These are phyloP conservation scores for Saururus chinensis DNA, from an alignment of 164 flowering plant species.

Conservation along the genomic window DNA sequence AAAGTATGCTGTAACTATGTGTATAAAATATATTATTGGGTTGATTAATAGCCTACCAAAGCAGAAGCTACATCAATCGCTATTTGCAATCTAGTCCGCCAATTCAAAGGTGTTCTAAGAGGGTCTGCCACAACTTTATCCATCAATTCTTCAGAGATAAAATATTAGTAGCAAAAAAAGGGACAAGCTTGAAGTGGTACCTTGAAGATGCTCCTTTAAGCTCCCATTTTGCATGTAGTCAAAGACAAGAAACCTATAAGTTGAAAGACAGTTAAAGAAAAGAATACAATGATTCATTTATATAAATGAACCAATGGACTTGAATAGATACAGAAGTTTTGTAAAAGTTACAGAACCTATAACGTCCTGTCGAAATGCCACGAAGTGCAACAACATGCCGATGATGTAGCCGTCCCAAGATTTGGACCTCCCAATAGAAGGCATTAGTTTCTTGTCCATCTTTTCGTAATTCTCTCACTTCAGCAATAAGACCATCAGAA, in stretches of 20 bases:
- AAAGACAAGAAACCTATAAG: constrained; percentile 60
- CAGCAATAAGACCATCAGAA: constrained; percentile 41
- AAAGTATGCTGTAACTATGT: no score
- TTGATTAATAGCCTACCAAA: constrained; percentile 30
- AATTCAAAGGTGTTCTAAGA: constrained; percentile 74
- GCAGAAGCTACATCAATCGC: constrained; percentile 82
- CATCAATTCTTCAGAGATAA: constrained; percentile 1
- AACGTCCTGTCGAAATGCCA: constrained; percentile 54
- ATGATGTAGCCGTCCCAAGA: constrained; percentile 63
- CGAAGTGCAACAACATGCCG: constrained; percentile 57
- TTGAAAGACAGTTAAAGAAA: neutral
- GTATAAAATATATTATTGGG: neutral
- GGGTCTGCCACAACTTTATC: constrained; percentile 48
- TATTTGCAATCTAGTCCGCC: constrained; percentile 67
- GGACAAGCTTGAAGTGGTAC: constrained; percentile 23
- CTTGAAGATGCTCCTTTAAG: constrained; percentile 73
- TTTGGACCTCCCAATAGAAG: constrained; percentile 50
- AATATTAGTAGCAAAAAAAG: neutral
- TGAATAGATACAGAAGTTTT: neutral
- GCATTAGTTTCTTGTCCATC: constrained; percentile 26
- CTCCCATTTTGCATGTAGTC: constrained; percentile 63
- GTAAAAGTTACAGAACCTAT: constrained; percentile 31
- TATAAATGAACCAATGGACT: neutral
- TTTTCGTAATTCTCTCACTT: constrained; percentile 48
- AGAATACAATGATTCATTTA: neutral